A percentile compares a stretch with the other conserved stretches of the same genome.
phyloP scores from a whole-genome alignment of 345 rosid species.

The Sonneratia caseolaris region DNA sequence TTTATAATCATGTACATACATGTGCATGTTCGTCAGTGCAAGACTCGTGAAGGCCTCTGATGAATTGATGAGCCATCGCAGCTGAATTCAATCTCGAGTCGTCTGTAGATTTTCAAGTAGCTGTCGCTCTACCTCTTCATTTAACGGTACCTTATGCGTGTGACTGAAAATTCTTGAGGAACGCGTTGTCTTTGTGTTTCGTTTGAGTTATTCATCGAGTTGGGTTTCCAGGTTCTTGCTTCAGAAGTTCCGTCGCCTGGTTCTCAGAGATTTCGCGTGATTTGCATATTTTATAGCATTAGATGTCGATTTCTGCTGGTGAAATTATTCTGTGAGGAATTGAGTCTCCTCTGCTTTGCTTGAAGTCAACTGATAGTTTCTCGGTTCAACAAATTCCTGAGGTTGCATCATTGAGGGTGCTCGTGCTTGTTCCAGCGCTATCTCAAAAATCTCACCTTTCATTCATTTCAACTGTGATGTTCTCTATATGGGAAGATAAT shows the following conservation, averaged over 20 bases:
- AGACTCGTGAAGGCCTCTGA: not conserved
- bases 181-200: not conserved
- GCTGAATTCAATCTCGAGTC: not conserved
- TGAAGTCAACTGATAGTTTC: not conserved
- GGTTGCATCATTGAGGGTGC: not conserved
- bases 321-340: not conserved
- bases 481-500: not conserved
- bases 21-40: not conserved
- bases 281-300: not conserved
- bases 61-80: not conserved
- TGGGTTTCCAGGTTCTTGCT: not conserved
- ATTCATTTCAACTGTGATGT: not conserved
- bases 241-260: not conserved
- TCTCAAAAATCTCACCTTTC: not conserved
- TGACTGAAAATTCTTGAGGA: not conserved
- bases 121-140: not conserved
- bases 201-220: not conserved
- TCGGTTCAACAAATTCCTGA: not conserved
- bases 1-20: not conserved
- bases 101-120: not conserved
- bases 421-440: not conserved
- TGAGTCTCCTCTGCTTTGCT: not conserved
- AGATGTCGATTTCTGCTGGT: not conserved
- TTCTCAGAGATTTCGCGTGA: not conserved
- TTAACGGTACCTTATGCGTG: not conserved